Conservation (phyloP, 1,284 basidiomycete genomes). For the Paramarasmius palmivorus region DNA sequence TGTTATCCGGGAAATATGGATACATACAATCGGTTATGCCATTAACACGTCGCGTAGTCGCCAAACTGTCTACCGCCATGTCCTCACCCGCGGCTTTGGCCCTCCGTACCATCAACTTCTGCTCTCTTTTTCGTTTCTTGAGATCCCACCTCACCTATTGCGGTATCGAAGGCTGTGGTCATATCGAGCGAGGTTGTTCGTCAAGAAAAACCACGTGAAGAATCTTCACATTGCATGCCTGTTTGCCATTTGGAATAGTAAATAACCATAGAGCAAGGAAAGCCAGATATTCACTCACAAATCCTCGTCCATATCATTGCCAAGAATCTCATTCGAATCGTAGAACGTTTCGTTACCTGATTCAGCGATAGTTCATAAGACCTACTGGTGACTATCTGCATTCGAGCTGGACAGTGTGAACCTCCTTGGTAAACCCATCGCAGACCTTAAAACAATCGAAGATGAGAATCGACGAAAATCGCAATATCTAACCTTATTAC, state of each 20-base stretch:
- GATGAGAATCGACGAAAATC: constrained; percentile 44
- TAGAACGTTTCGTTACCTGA: constrained; percentile 30
- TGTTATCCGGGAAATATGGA: background rate
- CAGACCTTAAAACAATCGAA: constrained; percentile 55
- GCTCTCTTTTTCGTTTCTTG: constrained; percentile 53
- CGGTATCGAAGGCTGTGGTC: constrained; percentile 21
- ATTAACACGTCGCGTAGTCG: constrained; percentile 54
- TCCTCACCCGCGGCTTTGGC: constrained; percentile 44
- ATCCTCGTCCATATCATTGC: constrained; percentile 51
- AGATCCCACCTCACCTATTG: constrained; percentile 39
- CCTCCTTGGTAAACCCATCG: constrained; percentile 89
- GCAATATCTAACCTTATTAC: constrained; percentile 69
- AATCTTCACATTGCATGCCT: constrained; percentile 19
- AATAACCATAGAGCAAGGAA: background rate
- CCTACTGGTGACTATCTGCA: constrained; percentile 71
- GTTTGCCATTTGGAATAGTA: constrained; percentile 1
- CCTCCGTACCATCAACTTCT: constrained; percentile 59
- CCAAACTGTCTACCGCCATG: constrained; percentile 46
- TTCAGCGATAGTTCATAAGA: constrained; percentile 22
- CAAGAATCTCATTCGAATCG: constrained; percentile 39
- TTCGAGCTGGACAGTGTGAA: constrained; percentile 96
- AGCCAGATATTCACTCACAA: constrained; percentile 33
- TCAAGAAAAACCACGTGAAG: constrained; percentile 36
- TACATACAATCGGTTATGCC: constrained; percentile 23
- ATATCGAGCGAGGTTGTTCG: constrained; percentile 46